Evolutionary conservation across 129 eudicot genomes (phyloP), one percentile per base, ranked within the genome.

Genomic region (Flaveria brownii): DNA sequence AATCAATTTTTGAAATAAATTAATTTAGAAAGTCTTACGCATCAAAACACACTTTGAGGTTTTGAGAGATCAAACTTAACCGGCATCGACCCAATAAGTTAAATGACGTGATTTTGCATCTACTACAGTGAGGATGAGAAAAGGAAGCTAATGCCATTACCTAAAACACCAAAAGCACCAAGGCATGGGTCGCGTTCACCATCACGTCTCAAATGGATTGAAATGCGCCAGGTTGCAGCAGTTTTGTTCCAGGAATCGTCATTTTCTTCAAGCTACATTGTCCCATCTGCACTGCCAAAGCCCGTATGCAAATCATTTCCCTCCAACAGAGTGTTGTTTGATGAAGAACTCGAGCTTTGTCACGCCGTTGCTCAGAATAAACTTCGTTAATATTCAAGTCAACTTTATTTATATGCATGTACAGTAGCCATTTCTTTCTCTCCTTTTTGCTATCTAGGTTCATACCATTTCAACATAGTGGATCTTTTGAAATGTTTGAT

Each of bases 281-380:
- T 85, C 66, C 91, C 96, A 39, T 81, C 91, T 42, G 92, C 78
- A 56, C 25, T 90, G 22, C 76, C 85, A 43, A 90, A 81, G 43
- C 90, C 96, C 23, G 22, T 68, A 23, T 88, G 87, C 98, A 93
- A 88, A 79, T 63, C 89, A 26, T 78, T 90, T 80, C 86, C 88
- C 64, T 90, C 96, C 46, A 90, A 86, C 69, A 80, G 98, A 79
- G 96, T 82, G 78, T 74, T 90, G 85, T 88, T 30, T 62, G 98
- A 93, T 81, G 98, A 94, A 64, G 83, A 80, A 60, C 78, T 80
- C 54, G 98, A 94, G 85, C 80, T 94, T 60, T 94, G 98, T 85
- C 90, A 94, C 69, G 98, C 98, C 63, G 97, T 94, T 77, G 96
- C 97, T 72, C 97, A 94, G 74, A 94, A 94, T 76, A 94, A 91